Evolutionary conservation across 306 rosid genomes (phyloP).

Genomic region (Castanea crenata): DNA sequence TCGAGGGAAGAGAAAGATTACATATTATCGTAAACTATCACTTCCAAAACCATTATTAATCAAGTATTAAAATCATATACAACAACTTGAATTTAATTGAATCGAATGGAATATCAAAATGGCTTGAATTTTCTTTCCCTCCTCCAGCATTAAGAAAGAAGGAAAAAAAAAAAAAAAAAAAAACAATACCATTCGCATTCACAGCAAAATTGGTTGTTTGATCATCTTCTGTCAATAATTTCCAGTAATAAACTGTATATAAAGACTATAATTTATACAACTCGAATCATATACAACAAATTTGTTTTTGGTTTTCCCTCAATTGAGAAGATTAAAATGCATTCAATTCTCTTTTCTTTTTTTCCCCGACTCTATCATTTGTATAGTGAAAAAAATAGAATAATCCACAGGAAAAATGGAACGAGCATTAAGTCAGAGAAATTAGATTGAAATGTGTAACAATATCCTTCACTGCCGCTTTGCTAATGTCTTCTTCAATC

Average conservation of each 20-base stretch:
- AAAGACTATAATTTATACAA: no score
- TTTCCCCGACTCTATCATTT: conserved; percentile 23
- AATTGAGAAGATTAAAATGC: not conserved
- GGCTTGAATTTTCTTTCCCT: not conserved
- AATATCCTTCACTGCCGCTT: conserved; percentile 65
- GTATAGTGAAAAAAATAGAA: conserved; percentile 18
- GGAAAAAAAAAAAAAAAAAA: no score
- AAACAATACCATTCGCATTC: no score
- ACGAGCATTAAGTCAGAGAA: not conserved
- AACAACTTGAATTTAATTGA: not conserved
- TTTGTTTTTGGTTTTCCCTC: no score
- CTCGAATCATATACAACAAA: no score
- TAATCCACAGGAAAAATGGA: conserved; percentile 6
- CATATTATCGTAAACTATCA: no score
- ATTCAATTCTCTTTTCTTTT: not conserved
- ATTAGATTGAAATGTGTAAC: conserved; percentile 13
- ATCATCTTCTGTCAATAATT: no score
- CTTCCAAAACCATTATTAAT: no score
- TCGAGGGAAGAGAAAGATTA: no score
- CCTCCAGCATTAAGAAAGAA: no score
- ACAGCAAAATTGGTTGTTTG: no score
- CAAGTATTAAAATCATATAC: not conserved
- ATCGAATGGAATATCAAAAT: not conserved
- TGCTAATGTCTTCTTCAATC: conserved; percentile 82
- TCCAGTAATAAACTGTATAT: no score